Percentiles rank a stretch among this genome's conserved stretches.
Evolutionary conservation across 352 stramenopile genomes (phyloP).

Genomic region (Phytophthora sp.): DNA sequence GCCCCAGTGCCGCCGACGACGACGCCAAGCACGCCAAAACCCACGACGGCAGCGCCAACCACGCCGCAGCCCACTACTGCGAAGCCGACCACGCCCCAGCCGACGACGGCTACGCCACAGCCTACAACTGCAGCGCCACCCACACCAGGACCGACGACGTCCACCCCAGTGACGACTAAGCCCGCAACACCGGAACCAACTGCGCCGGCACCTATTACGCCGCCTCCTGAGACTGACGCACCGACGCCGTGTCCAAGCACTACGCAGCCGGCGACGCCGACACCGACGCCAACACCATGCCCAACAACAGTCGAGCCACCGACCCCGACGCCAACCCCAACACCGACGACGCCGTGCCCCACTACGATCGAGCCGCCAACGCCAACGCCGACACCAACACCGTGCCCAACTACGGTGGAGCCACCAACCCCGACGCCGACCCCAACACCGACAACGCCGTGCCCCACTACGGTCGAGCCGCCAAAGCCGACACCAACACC

Average conservation of each 20-base stretch:
- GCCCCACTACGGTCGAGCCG: background rate
- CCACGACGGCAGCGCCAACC: background rate
- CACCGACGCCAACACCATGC: background rate
- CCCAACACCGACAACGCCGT: background rate
- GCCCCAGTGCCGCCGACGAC: background rate
- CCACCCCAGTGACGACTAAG: background rate
- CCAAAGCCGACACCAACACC: background rate
- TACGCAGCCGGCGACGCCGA: background rate
- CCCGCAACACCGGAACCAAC: background rate
- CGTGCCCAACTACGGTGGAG: background rate
- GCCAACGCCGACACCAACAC: background rate
- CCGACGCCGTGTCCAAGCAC: background rate
- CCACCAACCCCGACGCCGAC: background rate
- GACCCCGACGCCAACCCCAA: background rate
- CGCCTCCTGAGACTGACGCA: background rate
- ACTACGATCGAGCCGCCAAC: background rate
- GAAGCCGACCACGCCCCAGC: background rate
- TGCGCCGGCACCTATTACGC: background rate
- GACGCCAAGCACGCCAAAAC: background rate
- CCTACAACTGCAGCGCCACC: background rate
- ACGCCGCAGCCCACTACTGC: background rate
- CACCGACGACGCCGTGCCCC: background rate
- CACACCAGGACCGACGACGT: constrained; percentile 3
- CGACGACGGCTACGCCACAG: background rate
- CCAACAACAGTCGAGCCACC: background rate